These are phyloP conservation scores for Penicillium crustosum DNA, from an alignment of 2,329 filamentous ascomycete genomes.

Conservation along the genomic window DNA sequence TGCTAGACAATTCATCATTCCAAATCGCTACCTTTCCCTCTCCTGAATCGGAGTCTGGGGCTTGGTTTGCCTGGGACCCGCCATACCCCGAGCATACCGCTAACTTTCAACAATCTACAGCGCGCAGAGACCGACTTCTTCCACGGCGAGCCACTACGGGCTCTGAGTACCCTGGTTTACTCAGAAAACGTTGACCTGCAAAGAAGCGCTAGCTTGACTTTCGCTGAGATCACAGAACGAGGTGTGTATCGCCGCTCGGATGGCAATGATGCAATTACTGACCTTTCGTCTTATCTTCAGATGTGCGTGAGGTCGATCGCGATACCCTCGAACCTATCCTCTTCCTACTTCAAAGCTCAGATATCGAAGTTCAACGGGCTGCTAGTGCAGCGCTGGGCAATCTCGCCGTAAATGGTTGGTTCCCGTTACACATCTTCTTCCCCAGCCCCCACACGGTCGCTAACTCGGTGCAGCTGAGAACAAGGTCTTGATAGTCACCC, in stretches of 20 bases:
- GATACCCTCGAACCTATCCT: constrained; percentile 95
- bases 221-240: constrained; percentile 98
- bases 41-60: constrained; percentile 33
- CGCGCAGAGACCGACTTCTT: constrained; percentile 98
- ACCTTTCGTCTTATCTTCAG: constrained; percentile 49
- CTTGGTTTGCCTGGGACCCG: not conserved
- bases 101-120: constrained; percentile 51
- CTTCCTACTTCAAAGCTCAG: constrained; percentile 88
- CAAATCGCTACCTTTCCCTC: not conserved
- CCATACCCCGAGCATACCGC: constrained; percentile 6
- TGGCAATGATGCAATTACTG: constrained; percentile 15
- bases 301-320: constrained; percentile 93
- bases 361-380: constrained; percentile 95
- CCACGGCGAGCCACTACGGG: constrained; percentile 87
- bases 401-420: constrained; percentile 86
- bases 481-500: constrained; percentile 91
- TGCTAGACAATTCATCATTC: constrained; percentile 15
- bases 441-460: constrained; percentile 28
- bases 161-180: constrained; percentile 92
- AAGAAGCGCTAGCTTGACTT: constrained; percentile 93
- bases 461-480: constrained; percentile 76
- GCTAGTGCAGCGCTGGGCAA: constrained; percentile 96
- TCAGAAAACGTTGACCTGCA: constrained; percentile 98
- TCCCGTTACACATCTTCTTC: not conserved
- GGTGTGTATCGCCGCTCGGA: constrained; percentile 54